Evolutionary conservation across 2,329 filamentous ascomycete genomes (phyloP).

Genomic region (Alternaria sp.): DNA sequence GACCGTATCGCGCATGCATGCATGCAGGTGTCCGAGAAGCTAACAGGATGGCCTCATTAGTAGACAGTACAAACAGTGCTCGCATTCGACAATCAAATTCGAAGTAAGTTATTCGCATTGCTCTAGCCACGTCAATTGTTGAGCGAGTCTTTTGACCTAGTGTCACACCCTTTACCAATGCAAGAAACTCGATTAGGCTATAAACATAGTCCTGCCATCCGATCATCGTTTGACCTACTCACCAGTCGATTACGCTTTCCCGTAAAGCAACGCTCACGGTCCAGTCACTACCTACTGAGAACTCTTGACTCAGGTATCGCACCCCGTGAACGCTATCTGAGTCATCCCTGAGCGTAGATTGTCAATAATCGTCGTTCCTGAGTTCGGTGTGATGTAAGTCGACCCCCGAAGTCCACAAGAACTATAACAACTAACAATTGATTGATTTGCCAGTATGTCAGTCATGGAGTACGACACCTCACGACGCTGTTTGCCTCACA

Average conservation of each 20-base stretch:
- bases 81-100: neutral
- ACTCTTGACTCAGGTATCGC: constrained; percentile 3
- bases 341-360: neutral
- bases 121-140: constrained; percentile 17
- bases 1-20: constrained; percentile 8
- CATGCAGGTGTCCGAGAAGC: constrained; percentile 18
- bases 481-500: constrained; percentile 30
- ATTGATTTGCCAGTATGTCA: constrained; percentile 19
- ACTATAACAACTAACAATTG: constrained; percentile 1
- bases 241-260: constrained; percentile 8
- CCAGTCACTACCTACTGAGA: constrained; percentile 1
- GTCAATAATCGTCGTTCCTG: neutral
- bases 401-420: neutral
- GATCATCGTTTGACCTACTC: constrained; percentile 18
- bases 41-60: constrained; percentile 1
- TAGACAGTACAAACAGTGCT: constrained; percentile 17
- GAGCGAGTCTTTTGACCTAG: constrained; percentile 1
- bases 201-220: constrained; percentile 27
- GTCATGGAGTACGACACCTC: constrained; percentile 25
- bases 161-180: neutral
- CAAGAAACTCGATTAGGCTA: constrained; percentile 23
- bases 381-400: constrained; percentile 6
- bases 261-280: constrained; percentile 9
- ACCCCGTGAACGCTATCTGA: neutral
- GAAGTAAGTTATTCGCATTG: constrained; percentile 9